phyloP scores from a whole-genome alignment of 2,329 filamentous ascomycete genomes.

The Venturia nashicola region DNA sequence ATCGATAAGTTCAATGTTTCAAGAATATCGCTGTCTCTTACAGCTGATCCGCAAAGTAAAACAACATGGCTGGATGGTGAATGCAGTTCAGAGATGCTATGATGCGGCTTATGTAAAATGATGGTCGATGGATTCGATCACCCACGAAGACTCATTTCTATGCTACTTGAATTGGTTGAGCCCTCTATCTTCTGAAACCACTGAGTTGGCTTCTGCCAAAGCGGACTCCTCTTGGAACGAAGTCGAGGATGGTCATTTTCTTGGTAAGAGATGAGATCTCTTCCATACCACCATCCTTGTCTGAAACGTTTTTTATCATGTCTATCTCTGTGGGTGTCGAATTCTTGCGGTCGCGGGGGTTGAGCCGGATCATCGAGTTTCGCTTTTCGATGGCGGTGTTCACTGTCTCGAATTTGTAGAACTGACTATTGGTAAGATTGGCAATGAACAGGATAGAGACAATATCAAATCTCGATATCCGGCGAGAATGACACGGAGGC shows the following conservation, averaged over 20 bases:
- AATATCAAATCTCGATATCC: slow-evolving; percentile 13
- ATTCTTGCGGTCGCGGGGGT: background rate
- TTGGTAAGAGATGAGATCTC: slow-evolving; percentile 32
- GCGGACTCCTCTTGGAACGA: slow-evolving; percentile 54
- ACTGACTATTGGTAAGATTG: slow-evolving; percentile 23
- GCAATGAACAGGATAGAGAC: background rate
- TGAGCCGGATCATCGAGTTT: slow-evolving; percentile 53
- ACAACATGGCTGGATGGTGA: background rate
- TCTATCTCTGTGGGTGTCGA: background rate
- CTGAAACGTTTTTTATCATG: background rate
- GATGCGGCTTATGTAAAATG: background rate
- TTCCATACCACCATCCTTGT: slow-evolving; percentile 4
- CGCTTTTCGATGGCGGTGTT: slow-evolving; percentile 82
- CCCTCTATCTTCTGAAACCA: background rate
- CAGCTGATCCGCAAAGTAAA: background rate
- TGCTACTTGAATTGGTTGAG: background rate
- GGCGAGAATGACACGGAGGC: slow-evolving; percentile 33
- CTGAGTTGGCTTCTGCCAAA: slow-evolving; percentile 42
- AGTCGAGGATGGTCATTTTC: slow-evolving; percentile 60
- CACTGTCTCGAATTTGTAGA: slow-evolving; percentile 79
- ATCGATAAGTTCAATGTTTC: background rate
- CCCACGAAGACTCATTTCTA: too few relatives aligned
- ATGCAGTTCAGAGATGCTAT: background rate
- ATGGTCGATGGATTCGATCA: background rate
- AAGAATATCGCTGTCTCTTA: background rate